Percentiles rank a stretch among this genome's conserved stretches.
Evolutionary conservation across 2,329 filamentous ascomycete species (phyloP).

Genomic region (Aspergillus uvarum): DNA sequence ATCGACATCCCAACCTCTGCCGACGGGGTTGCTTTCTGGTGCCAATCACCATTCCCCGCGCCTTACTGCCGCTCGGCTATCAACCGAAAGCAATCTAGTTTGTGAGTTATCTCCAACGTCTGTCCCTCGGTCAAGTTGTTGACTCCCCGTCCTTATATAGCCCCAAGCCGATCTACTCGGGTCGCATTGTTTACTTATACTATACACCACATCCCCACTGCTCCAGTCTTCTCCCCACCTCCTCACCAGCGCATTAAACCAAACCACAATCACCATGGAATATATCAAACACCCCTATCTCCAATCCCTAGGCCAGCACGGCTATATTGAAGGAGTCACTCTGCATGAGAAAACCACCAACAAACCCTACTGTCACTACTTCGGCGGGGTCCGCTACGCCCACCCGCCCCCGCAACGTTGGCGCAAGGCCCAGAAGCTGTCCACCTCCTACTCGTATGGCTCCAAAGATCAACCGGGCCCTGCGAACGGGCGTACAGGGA

Average conservation of each 20-base stretch:
- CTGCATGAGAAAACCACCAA: conserved; percentile 35
- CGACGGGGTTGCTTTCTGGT: background rate
- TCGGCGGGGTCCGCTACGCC: conserved; percentile 58
- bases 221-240: no score
- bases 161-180: background rate
- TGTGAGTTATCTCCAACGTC: background rate
- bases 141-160: background rate
- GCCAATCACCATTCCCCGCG: background rate
- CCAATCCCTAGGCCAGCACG: conserved; percentile 39
- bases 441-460: conserved; percentile 53
- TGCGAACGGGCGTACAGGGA: conserved; percentile 39
- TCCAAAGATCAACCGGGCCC: conserved; percentile 48
- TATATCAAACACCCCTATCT: conserved; percentile 22
- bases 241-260: no score
- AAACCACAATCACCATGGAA: conserved; percentile 22
- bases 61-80: background rate
- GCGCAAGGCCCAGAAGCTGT: conserved; percentile 49
- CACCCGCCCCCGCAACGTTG: conserved; percentile 54
- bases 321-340: conserved; percentile 52
- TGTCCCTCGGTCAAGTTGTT: background rate
- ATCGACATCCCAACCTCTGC: background rate
- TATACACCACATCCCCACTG: no score
- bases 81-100: background rate
- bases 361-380: conserved; percentile 49
- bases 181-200: background rate